Evolutionary conservation across 2,329 filamentous ascomycete species (phyloP).

Genomic region (Coniochaeta sp.): DNA sequence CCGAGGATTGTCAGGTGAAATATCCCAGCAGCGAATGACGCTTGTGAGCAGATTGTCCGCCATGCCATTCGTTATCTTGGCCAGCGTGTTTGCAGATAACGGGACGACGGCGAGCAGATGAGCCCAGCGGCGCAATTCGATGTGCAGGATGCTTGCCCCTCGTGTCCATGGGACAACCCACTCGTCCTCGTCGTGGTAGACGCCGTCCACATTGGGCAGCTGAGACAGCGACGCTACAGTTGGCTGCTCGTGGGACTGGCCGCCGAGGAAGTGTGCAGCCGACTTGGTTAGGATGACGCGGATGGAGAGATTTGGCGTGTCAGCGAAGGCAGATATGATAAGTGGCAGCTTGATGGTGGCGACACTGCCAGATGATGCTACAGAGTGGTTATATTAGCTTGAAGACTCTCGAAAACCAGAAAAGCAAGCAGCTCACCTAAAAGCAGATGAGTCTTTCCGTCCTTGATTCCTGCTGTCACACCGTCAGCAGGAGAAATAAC

Average conservation of each 20-base stretch:
- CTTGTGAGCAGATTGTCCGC: conserved; percentile 68
- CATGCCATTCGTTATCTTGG: conserved; percentile 73
- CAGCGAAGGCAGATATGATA: not conserved
- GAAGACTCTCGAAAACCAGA: not conserved
- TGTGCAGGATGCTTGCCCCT: conserved; percentile 78
- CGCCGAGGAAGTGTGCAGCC: conserved; percentile 67
- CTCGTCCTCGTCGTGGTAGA: conserved; percentile 81
- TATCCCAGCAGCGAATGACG: conserved; percentile 84
- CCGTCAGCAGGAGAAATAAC: not conserved
- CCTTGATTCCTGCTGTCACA: not conserved
- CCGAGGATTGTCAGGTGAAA: conserved; percentile 44
- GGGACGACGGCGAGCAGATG: conserved; percentile 16
- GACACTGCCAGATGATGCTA: not conserved
- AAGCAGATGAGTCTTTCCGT: not conserved
- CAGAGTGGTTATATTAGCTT: not conserved
- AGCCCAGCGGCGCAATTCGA: conserved; percentile 57
- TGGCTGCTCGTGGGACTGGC: conserved; percentile 73
- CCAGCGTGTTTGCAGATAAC: conserved; percentile 64
- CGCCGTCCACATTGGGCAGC: conserved; percentile 66
- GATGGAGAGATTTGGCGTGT: conserved; percentile 55
- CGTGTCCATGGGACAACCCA: conserved; percentile 74
- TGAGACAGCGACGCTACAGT: conserved; percentile 47
- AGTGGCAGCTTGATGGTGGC: conserved; percentile 1
- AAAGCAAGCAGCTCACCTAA: not conserved
- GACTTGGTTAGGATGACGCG: conserved; percentile 74